Percentiles rank a stretch among this genome's conserved stretches.
Conservation (phyloP, 768 basidiomycete species). For the Pisolithus orientalis region DNA sequence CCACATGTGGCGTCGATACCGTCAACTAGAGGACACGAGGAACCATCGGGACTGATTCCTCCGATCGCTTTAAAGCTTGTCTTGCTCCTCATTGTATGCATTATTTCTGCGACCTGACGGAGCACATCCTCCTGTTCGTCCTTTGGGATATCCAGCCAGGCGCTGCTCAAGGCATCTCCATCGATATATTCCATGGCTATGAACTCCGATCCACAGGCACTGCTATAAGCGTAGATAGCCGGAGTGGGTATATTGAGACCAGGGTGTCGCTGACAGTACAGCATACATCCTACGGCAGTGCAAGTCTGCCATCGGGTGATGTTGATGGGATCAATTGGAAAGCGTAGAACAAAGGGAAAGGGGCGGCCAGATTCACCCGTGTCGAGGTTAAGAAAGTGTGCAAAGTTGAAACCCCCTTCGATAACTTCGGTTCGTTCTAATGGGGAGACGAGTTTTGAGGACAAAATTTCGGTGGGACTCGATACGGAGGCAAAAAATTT, state of each 20-base stretch:
- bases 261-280: no score
- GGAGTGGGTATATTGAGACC: no score
- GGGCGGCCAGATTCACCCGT: neutral
- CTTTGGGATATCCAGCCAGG: neutral
- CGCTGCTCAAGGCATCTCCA: neutral
- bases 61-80: neutral
- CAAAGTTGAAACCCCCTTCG: no score
- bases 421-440: no score
- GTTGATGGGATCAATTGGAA: neutral
- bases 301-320: neutral
- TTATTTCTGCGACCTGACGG: neutral
- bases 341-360: neutral
- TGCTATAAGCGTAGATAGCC: no score
- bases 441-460: no score
- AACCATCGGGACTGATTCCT: neutral
- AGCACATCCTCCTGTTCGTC: neutral
- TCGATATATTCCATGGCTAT: neutral
- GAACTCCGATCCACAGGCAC: no score
- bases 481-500: neutral
- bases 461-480: neutral
- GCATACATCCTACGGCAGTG: no score
- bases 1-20: neutral
- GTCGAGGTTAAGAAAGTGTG: no score
- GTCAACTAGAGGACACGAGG: neutral
- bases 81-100: neutral